Evolutionary conservation across 345 rosid genomes (phyloP).

Genomic region (Gossypium australe): DNA sequence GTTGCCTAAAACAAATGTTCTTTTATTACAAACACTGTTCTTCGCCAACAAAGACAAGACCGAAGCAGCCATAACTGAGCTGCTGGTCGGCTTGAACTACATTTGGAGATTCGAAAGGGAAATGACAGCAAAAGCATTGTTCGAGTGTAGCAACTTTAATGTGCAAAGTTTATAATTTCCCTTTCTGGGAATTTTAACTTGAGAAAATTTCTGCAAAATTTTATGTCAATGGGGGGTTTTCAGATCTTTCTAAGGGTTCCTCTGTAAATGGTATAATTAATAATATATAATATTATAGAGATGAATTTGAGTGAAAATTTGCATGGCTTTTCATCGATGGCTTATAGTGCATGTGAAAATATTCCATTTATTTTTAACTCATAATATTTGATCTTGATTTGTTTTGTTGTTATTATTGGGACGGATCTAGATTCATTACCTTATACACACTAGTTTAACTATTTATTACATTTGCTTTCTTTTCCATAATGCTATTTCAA

Average conservation of each 20-base stretch:
- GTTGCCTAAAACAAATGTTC: constrained; percentile 47
- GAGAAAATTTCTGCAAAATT: constrained; percentile 2
- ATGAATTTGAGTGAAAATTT: constrained; percentile 20
- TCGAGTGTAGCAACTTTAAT: constrained; percentile 44
- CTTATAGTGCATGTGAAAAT: constrained; percentile 3
- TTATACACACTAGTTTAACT: neutral
- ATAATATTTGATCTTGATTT: neutral
- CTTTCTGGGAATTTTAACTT: constrained; percentile 8
- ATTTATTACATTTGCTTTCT: neutral
- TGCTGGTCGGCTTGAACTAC: constrained; percentile 89
- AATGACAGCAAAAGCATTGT: constrained; percentile 85
- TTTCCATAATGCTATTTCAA: too few species aligned
- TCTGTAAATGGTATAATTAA: constrained; percentile 22
- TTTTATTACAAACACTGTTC: constrained; percentile 70
- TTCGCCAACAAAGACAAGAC: constrained; percentile 80
- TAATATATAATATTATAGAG: neutral
- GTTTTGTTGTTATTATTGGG: neutral
- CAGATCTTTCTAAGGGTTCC: constrained; percentile 25
- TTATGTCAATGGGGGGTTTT: neutral
- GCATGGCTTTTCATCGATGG: constrained; percentile 16
- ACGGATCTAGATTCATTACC: neutral
- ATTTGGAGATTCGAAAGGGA: constrained; percentile 96
- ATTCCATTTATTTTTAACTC: constrained; percentile 1
- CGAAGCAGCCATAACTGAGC: constrained; percentile 92
- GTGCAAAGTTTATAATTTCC: constrained; percentile 22